Conservation (phyloP, 345 rosid species). For the Punica granatum region DNA sequence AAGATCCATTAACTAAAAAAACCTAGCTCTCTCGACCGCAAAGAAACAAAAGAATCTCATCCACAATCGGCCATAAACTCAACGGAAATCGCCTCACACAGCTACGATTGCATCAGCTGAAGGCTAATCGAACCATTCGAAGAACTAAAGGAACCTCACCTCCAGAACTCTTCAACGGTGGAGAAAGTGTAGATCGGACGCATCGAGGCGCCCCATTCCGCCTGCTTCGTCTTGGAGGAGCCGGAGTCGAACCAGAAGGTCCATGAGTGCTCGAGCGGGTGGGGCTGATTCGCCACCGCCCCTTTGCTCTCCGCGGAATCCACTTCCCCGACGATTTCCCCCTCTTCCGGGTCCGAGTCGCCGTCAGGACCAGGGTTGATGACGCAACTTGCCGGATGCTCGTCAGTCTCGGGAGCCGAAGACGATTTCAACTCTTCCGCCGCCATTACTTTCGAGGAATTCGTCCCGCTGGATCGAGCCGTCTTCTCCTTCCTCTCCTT, state of each 20-base stretch:
- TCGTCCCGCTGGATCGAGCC: background rate
- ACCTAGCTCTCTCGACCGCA: background rate
- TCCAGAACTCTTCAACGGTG: slow-evolving; percentile 77
- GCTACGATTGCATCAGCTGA: no score
- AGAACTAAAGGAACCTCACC: slow-evolving; percentile 26
- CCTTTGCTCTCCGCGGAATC: background rate
- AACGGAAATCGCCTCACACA: background rate
- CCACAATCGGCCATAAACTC: background rate
- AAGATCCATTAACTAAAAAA: background rate
- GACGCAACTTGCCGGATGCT: background rate
- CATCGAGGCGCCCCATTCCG: slow-evolving; percentile 71
- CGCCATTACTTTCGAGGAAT: slow-evolving; percentile 5
- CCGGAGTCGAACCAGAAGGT: slow-evolving; percentile 90
- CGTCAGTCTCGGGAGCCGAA: background rate
- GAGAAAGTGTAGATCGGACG: slow-evolving; percentile 63
- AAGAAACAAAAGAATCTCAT: background rate
- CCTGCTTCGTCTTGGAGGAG: slow-evolving; percentile 42
- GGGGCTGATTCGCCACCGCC: slow-evolving; percentile 5
- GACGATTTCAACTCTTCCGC: slow-evolving; percentile 12
- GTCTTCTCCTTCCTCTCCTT: background rate
- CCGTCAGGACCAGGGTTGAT: background rate
- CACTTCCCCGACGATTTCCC: slow-evolving; percentile 13
- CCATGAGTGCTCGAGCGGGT: slow-evolving; percentile 60
- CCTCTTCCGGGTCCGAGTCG: slow-evolving; percentile 10
- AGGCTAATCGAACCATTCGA: background rate